Conservation (phyloP, 2,329 filamentous ascomycete species). For the Diaporthe eres region DNA sequence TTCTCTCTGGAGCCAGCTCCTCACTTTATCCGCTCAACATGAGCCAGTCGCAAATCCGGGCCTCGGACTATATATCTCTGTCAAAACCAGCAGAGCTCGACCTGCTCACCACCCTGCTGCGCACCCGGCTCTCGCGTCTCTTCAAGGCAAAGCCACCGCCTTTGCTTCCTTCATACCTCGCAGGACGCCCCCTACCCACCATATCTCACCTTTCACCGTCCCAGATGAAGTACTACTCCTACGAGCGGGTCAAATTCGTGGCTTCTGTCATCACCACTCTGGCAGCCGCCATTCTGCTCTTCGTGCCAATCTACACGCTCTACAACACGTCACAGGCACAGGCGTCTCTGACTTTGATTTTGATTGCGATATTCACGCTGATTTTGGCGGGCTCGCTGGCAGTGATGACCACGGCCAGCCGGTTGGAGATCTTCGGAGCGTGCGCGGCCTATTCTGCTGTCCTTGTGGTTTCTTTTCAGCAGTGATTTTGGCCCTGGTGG, state of each 20-base stretch:
- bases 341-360: conserved; percentile 32
- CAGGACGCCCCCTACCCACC: background rate
- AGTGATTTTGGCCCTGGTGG: conserved; percentile 30
- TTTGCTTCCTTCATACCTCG: background rate
- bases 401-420: conserved; percentile 37
- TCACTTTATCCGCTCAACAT: conserved; percentile 15
- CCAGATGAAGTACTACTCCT: conserved; percentile 6
- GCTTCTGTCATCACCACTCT: conserved; percentile 4
- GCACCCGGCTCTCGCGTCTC: background rate
- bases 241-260: background rate
- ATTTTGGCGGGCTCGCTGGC: conserved; percentile 30
- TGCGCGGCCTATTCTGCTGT: conserved; percentile 40
- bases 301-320: conserved; percentile 31
- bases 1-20: background rate
- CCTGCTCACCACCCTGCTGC: background rate
- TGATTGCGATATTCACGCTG: conserved; percentile 37
- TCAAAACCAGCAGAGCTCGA: background rate
- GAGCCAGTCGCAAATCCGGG: conserved; percentile 2
- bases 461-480: conserved; percentile 29
- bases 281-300: conserved; percentile 13
- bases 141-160: conserved; percentile 1
- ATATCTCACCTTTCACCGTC: background rate
- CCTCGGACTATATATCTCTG: conserved; percentile 8
- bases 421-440: conserved; percentile 38
- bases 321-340: conserved; percentile 16